These are phyloP conservation scores for Lentinula raphanica DNA, from an alignment of 768 basidiomycete genomes.

Conservation along the genomic window DNA sequence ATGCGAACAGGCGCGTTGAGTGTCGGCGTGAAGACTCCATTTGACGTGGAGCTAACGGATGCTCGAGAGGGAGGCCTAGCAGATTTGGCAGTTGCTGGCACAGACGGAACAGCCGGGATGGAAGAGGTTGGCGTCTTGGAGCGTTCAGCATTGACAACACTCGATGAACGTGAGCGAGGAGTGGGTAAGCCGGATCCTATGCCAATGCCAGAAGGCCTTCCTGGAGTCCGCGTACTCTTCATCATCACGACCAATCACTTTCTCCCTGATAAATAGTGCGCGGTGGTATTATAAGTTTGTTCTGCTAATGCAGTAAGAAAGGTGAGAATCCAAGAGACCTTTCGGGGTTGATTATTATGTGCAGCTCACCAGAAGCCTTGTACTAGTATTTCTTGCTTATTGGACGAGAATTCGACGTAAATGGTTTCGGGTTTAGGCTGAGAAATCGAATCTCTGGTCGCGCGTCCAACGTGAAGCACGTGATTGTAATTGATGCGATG, in stretches of 20 bases:
- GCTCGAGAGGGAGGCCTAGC: not conserved
- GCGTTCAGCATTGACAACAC: not conserved
- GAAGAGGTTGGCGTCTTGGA: not conserved
- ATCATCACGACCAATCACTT: not conserved
- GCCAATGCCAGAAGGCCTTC: constrained; percentile 1
- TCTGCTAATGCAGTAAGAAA: not conserved
- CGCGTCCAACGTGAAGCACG: not conserved
- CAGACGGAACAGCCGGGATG: not conserved
- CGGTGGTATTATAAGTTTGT: not conserved
- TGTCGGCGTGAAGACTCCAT: not conserved
- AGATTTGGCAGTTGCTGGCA: not conserved
- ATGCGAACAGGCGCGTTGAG: constrained; percentile 51
- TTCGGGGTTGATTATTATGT: too few species aligned
- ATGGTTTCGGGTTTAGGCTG: too few species aligned
- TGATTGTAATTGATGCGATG: not conserved
- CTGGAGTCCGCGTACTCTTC: constrained; percentile 1
- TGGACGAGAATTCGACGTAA: too few species aligned
- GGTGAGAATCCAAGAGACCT: not conserved
- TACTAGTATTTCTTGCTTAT: too few species aligned
- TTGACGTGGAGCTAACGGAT: not conserved
- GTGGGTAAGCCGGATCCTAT: not conserved
- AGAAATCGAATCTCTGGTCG: not conserved
- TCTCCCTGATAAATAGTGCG: not conserved
- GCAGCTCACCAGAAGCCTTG: too few species aligned
- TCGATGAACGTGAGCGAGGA: constrained; percentile 1